Conservation (phyloP, 345 rosid species). For the Eucalyptus globulus region DNA sequence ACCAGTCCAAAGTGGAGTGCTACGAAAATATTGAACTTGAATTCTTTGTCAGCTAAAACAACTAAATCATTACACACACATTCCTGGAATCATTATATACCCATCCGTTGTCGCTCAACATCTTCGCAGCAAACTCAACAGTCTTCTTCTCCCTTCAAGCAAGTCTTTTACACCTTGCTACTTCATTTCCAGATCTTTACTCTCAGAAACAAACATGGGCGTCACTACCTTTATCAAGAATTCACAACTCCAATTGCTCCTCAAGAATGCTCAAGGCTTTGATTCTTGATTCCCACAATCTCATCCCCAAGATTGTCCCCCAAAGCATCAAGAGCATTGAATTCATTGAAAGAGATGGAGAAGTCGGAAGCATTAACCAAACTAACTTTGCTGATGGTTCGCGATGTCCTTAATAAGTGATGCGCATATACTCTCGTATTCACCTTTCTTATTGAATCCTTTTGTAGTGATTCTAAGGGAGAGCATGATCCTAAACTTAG, state of each 20-base stretch:
- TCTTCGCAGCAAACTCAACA: not conserved
- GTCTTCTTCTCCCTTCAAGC: not conserved
- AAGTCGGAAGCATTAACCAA: conserved; percentile 11
- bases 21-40: not conserved
- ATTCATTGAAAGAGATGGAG: conserved; percentile 17
- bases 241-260: not conserved
- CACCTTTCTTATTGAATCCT: not conserved
- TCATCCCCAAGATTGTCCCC: conserved; percentile 8
- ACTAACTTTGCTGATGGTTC: not conserved
- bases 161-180: not conserved
- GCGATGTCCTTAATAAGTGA: not conserved
- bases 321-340: conserved; percentile 5
- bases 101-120: not conserved
- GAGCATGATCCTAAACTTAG: not conserved
- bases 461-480: not conserved
- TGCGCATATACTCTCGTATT: not conserved
- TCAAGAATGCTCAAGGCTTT: not conserved
- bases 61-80: not conserved
- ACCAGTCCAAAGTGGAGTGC: not conserved
- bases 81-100: not conserved
- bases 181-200: not conserved
- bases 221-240: not conserved
- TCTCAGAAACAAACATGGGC: not conserved
- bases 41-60: not conserved
- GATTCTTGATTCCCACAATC: not conserved